These are phyloP conservation scores for Aeschynomene evenia DNA, from an alignment of 306 rosid genomes.

Conservation along the genomic window DNA sequence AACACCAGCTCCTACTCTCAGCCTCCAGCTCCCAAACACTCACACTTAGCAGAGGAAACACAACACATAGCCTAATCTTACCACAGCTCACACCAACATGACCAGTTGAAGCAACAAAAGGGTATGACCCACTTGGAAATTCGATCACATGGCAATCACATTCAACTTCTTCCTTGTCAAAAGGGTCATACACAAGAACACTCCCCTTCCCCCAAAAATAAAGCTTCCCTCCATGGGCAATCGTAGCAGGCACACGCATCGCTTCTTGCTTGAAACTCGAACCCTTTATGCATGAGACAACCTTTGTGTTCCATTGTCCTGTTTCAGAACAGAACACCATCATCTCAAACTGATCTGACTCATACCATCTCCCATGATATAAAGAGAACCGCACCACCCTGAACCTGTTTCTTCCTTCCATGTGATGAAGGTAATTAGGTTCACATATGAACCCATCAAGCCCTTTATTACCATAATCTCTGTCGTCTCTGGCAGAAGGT, in stretches of 20 bases:
- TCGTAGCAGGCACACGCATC: background rate
- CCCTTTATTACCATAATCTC: no score
- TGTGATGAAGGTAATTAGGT: background rate
- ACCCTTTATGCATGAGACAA: conserved; percentile 1
- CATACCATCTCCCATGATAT: background rate
- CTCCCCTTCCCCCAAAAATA: conserved; percentile 10
- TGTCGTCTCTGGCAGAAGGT: no score
- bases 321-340: conserved; percentile 8
- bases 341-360: conserved; percentile 12
- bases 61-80: background rate
- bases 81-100: conserved; percentile 27
- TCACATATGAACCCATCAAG: conserved; percentile 22
- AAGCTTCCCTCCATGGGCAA: conserved; percentile 3
- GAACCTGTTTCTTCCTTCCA: background rate
- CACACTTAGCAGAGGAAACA: background rate
- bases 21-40: conserved; percentile 21
- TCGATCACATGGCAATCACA: background rate
- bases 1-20: conserved; percentile 1
- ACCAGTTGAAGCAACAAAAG: background rate
- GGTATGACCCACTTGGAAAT: background rate
- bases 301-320: conserved; percentile 2
- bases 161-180: background rate
- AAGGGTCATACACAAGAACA: conserved; percentile 20
- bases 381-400: conserved; percentile 1
- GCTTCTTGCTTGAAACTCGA: background rate